phyloP scores from a whole-genome alignment of 371 early-diverging fungal species.

The Mucor plumbeus region DNA sequence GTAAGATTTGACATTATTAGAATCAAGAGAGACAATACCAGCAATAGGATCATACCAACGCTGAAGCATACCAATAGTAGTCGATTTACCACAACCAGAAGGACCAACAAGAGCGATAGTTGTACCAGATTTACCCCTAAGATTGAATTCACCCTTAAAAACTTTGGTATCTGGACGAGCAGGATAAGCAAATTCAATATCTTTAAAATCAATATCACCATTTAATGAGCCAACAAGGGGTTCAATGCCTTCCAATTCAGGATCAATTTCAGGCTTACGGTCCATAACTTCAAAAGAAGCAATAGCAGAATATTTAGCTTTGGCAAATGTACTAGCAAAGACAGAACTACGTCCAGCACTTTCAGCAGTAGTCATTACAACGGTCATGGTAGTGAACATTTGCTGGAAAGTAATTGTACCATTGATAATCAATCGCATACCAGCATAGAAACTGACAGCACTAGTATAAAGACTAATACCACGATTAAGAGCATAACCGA shows the following conservation, averaged over 20 bases:
- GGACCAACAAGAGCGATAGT: conserved; percentile 89
- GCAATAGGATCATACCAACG: conserved; percentile 82
- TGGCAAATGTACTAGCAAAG: conserved; percentile 61
- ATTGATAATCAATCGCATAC: conserved; percentile 44
- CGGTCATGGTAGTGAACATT: conserved; percentile 69
- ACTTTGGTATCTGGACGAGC: conserved; percentile 76
- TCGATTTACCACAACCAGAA: conserved; percentile 88
- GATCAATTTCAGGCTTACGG: conserved; percentile 72
- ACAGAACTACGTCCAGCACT: conserved; percentile 62
- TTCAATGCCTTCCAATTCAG: conserved; percentile 61
- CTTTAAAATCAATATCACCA: conserved; percentile 60
- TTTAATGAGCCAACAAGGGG: conserved; percentile 35
- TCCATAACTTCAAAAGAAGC: conserved; percentile 75
- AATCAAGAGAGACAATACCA: conserved; percentile 70
- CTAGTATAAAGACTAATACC: conserved; percentile 63
- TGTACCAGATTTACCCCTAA: conserved; percentile 75
- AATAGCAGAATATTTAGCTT: conserved; percentile 81
- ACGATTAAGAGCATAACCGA: conserved; percentile 70
- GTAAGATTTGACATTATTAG: conserved; percentile 66
- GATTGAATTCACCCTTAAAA: conserved; percentile 72
- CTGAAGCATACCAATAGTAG: conserved; percentile 81
- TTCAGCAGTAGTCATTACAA: conserved; percentile 72
- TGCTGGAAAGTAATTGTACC: conserved; percentile 31
- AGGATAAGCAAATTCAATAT: conserved; percentile 83
- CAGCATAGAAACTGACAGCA: conserved; percentile 61